phyloP scores from a whole-genome alignment of 2,329 filamentous ascomycete species.

The Venturia oleaginea region DNA sequence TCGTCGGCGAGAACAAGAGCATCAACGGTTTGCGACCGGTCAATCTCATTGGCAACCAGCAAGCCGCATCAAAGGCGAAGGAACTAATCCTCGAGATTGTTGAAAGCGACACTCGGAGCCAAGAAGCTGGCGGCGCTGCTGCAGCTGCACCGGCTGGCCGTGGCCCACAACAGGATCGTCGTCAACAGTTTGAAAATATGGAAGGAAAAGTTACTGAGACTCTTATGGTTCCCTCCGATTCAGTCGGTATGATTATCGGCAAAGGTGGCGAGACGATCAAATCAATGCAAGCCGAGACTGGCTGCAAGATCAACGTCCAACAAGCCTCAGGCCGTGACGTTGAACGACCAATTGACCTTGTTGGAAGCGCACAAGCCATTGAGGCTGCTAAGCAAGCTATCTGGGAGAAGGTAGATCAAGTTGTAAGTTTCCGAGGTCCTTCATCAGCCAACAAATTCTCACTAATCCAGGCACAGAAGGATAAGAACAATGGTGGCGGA shows the following conservation, averaged over 20 bases:
- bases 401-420: constrained; percentile 84
- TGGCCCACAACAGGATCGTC: neutral
- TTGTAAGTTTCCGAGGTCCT: constrained; percentile 48
- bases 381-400: constrained; percentile 74
- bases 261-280: constrained; percentile 91
- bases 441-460: neutral
- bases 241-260: constrained; percentile 93
- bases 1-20: constrained; percentile 87
- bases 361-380: constrained; percentile 70
- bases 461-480: constrained; percentile 28
- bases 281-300: constrained; percentile 79
- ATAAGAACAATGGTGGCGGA: constrained; percentile 34
- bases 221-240: constrained; percentile 79
- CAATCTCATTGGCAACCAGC: constrained; percentile 73
- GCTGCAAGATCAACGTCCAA: constrained; percentile 92
- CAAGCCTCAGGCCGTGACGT: constrained; percentile 70
- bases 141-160: neutral
- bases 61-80: constrained; percentile 69
- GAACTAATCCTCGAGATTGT: constrained; percentile 90
- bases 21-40: constrained; percentile 83
- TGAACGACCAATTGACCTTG: constrained; percentile 77
- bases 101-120: constrained; percentile 67
- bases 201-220: constrained; percentile 64
- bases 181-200: constrained; percentile 19
- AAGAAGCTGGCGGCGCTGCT: constrained; percentile 23